Conservation (phyloP, 2,329 filamentous ascomycete genomes). For the Chaetomiaceae sp. region DNA sequence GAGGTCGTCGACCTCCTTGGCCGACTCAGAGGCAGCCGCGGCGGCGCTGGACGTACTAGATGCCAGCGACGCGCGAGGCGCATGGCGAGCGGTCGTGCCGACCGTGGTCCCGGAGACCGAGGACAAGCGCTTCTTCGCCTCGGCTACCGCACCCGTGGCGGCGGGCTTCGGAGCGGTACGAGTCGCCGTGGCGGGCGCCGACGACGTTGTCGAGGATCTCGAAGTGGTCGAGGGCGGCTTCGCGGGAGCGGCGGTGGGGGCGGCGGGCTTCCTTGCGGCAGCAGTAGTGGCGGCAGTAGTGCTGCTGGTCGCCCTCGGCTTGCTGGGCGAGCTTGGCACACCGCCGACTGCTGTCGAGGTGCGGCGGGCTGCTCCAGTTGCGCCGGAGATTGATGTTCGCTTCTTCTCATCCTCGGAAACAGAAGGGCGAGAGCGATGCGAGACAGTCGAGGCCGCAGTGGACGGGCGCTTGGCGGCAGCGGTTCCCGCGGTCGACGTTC, state of each 20-base stretch:
- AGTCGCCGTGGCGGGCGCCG: slow-evolving; percentile 33
- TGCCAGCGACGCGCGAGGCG: slow-evolving; percentile 37
- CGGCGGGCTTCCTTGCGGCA: slow-evolving; percentile 35
- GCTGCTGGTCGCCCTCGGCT: slow-evolving; percentile 17
- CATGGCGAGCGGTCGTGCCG: slow-evolving; percentile 38
- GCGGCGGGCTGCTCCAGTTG: slow-evolving; percentile 28
- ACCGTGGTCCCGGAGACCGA: slow-evolving; percentile 40
- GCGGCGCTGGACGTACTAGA: slow-evolving; percentile 29
- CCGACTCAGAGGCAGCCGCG: slow-evolving; percentile 39
- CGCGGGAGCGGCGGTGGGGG: slow-evolving; percentile 31
- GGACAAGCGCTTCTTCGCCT: slow-evolving; percentile 56
- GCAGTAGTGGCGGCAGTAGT: slow-evolving; percentile 30
- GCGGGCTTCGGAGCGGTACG: slow-evolving; percentile 35
- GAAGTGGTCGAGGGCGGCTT: slow-evolving; percentile 32
- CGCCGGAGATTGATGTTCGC: slow-evolving; percentile 24
- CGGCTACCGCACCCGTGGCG: slow-evolving; percentile 38
- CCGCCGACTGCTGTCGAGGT: slow-evolving; percentile 30
- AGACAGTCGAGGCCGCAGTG: slow-evolving; percentile 30
- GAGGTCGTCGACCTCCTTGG: slow-evolving; percentile 57
- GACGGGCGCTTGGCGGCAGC: slow-evolving; percentile 31
- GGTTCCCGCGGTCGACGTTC: slow-evolving; percentile 21
- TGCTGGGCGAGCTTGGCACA: slow-evolving; percentile 25
- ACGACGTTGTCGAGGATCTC: slow-evolving; percentile 36
- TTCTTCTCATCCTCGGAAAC: slow-evolving; percentile 38
- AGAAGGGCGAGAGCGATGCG: slow-evolving; percentile 34